These are phyloP conservation scores for Rhodotorula sp. DNA, from an alignment of 1,284 basidiomycete species.

Conservation along the genomic window DNA sequence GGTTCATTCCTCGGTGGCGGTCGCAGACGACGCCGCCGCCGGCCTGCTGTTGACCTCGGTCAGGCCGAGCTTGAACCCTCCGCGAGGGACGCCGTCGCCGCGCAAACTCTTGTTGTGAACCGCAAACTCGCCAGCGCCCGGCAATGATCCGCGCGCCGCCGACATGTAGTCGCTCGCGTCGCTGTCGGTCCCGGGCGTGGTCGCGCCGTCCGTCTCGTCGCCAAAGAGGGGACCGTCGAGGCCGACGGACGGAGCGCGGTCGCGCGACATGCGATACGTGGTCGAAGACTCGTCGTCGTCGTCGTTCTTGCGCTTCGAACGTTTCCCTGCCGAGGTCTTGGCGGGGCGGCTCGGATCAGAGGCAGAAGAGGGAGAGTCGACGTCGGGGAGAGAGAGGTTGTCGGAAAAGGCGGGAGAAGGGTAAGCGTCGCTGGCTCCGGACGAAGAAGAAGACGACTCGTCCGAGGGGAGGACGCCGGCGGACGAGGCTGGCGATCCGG, in stretches of 20 bases:
- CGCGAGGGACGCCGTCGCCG: conserved; percentile 12
- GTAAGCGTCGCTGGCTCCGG: conserved; percentile 3
- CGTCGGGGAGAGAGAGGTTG: not conserved
- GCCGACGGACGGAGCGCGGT: conserved; percentile 27
- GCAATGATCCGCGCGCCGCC: not conserved
- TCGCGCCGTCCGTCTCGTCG: conserved; percentile 25
- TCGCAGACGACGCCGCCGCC: not conserved
- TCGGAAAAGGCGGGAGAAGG: conserved; percentile 2
- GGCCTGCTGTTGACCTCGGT: conserved; percentile 8
- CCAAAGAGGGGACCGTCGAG: conserved; percentile 32
- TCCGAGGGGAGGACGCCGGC: not conserved
- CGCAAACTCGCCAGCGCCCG: not conserved
- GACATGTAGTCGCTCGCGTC: conserved; percentile 6
- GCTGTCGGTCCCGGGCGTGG: conserved; percentile 17
- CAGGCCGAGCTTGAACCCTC: conserved; percentile 21
- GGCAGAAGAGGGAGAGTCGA: not conserved
- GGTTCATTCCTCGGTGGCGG: not conserved
- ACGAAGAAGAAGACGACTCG: conserved; percentile 1
- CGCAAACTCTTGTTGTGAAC: not conserved
- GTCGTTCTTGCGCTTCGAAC: not conserved
- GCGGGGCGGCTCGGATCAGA: not conserved
- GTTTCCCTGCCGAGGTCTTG: not conserved
- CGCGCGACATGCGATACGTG: conserved; percentile 12
- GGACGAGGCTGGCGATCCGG: conserved; percentile 1
- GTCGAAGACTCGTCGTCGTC: conserved; percentile 4